phyloP scores from a whole-genome alignment of 106 monocot genomes.

The Apostasia shenzhenica region DNA sequence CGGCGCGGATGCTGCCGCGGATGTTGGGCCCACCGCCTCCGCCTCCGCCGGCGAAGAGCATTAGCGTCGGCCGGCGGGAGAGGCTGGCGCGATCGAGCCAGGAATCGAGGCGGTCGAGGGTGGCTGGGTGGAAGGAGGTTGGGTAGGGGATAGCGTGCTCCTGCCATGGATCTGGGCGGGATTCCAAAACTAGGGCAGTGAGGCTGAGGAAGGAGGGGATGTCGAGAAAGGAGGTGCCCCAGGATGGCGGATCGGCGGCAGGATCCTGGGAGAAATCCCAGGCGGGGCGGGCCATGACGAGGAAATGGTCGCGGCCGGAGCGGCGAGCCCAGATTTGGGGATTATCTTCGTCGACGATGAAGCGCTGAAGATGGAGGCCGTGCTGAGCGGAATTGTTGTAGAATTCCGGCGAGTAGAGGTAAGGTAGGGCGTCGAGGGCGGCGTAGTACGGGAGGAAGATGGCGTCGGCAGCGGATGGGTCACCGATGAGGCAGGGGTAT shows the following conservation, averaged over 20 bases:
- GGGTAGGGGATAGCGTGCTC: slow-evolving; percentile 81
- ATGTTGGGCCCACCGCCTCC: slow-evolving; percentile 63
- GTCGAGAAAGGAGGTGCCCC: slow-evolving; percentile 82
- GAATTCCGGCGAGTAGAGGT: slow-evolving; percentile 36
- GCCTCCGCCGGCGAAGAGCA: slow-evolving; percentile 77
- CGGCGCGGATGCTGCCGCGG: slow-evolving; percentile 54
- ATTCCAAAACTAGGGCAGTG: slow-evolving; percentile 60
- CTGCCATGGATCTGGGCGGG: slow-evolving; percentile 75
- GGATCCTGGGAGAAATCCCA: slow-evolving; percentile 76
- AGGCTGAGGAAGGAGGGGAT: slow-evolving; percentile 59
- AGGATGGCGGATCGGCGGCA: slow-evolving; percentile 26
- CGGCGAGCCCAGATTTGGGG: slow-evolving; percentile 38
- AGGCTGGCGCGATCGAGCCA: slow-evolving; percentile 59
- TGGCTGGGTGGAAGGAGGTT: slow-evolving; percentile 87
- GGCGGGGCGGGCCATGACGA: slow-evolving; percentile 57
- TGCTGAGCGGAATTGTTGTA: slow-evolving; percentile 52
- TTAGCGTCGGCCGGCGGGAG: slow-evolving; percentile 35
- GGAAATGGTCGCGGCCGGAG: slow-evolving; percentile 67
- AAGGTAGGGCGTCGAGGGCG: slow-evolving; percentile 50
- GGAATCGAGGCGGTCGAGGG: slow-evolving; percentile 38
- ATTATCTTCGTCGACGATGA: slow-evolving; percentile 14
- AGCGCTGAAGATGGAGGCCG: slow-evolving; percentile 42
- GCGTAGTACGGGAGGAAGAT: slow-evolving; percentile 77
- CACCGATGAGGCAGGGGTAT: slow-evolving; percentile 58
- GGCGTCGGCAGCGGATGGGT: slow-evolving; percentile 52